These are phyloP conservation scores for Actinomucor elegans DNA, from an alignment of 371 early-diverging fungal genomes.

Conservation along the genomic window DNA sequence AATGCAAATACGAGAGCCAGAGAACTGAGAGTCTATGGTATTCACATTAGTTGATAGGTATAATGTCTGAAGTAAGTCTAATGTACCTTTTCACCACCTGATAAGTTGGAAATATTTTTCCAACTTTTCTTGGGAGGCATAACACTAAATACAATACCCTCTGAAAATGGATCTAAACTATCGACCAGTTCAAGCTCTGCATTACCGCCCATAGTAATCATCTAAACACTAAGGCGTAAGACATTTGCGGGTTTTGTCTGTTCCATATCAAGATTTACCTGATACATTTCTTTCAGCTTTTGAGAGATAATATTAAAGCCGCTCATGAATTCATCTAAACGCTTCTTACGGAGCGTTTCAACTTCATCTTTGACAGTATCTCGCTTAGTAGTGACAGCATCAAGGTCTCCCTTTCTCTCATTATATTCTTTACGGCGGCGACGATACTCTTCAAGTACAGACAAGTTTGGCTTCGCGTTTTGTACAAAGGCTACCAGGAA, in stretches of 20 bases:
- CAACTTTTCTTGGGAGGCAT: conserved; percentile 99
- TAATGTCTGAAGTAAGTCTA: no score
- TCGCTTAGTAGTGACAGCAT: conserved; percentile 68
- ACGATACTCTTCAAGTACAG: conserved; percentile 86
- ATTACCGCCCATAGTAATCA: conserved; percentile 99
- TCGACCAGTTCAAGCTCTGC: conserved; percentile 99
- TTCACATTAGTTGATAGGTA: not conserved
- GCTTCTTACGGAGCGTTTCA: conserved; percentile 78
- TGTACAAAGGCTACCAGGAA: conserved; percentile 56
- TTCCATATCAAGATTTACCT: conserved; percentile 45
- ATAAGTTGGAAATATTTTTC: conserved; percentile 99
- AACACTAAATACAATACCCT: conserved; percentile 98
- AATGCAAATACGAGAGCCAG: conserved; percentile 99
- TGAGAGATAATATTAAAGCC: conserved; percentile 95
- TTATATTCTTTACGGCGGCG: conserved; percentile 75
- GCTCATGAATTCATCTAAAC: conserved; percentile 94
- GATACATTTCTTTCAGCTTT: conserved; percentile 99
- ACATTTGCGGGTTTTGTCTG: not conserved
- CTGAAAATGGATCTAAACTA: conserved; percentile 98
- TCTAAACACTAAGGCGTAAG: conserved; percentile 39
- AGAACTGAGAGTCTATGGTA: conserved; percentile 90
- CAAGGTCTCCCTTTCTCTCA: conserved; percentile 73
- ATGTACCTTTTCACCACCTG: conserved; percentile 98
- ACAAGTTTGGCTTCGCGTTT: conserved; percentile 83
- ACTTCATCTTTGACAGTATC: conserved; percentile 75